Percentiles rank a stretch among this genome's conserved stretches.
phyloP scores from a whole-genome alignment of 106 monocot species.

The Platanthera zijinensis region DNA sequence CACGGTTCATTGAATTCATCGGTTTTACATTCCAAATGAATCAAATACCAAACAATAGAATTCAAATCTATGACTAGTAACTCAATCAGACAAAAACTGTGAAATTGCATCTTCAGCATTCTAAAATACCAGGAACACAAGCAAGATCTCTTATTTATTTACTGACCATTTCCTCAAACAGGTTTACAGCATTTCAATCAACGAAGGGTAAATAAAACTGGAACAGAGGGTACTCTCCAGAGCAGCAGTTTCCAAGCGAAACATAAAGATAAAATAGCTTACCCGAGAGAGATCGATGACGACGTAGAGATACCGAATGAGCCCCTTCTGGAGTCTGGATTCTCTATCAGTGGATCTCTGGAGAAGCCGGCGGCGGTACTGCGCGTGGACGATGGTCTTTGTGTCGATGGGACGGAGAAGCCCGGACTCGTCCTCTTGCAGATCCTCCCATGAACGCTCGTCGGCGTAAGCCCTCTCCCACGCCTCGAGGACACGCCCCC shows the following conservation, averaged over 20 bases:
- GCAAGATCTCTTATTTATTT: not conserved
- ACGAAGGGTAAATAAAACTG: too few relatives aligned
- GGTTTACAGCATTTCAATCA: not conserved
- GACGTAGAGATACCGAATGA: constrained; percentile 83
- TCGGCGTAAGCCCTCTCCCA: constrained; percentile 97
- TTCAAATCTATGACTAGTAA: not conserved
- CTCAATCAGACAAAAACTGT: too few relatives aligned
- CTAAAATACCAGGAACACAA: not conserved
- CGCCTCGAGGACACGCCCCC: constrained; percentile 37
- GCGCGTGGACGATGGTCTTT: constrained; percentile 67
- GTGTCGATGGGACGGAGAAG: constrained; percentile 70
- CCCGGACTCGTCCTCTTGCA: constrained; percentile 95
- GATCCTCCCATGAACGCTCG: constrained; percentile 93
- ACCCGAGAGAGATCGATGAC: constrained; percentile 89
- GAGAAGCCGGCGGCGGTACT: constrained; percentile 80
- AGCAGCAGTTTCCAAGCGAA: not conserved
- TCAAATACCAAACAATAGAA: not conserved
- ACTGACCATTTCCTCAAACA: not conserved
- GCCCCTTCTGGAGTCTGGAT: constrained; percentile 82
- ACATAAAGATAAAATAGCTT: not conserved
- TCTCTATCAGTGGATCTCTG: constrained; percentile 33
- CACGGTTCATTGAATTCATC: not conserved
- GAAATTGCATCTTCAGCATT: not conserved
- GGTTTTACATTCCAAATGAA: not conserved
- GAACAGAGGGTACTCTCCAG: not conserved